phyloP scores from a whole-genome alignment of 2,329 filamentous ascomycete genomes.

The Penicillium italicum region DNA sequence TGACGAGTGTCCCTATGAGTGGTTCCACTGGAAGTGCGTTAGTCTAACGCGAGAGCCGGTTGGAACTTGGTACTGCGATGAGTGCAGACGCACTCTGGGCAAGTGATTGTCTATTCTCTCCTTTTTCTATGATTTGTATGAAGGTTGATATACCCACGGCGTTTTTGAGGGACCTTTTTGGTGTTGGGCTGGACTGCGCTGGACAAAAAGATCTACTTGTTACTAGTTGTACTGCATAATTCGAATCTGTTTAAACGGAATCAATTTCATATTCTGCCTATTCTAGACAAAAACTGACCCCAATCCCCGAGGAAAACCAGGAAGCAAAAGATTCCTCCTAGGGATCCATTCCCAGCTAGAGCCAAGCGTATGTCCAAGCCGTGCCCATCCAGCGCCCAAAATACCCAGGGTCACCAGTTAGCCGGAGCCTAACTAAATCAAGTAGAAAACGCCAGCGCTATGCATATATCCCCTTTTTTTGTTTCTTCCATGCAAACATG shows the following conservation, averaged over 20 bases:
- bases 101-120: conserved; percentile 24
- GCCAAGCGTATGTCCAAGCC: conserved; percentile 8
- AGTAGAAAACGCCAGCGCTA: conserved; percentile 39
- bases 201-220: background rate
- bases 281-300: background rate
- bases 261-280: conserved; percentile 3
- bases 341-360: background rate
- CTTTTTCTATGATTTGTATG: conserved; percentile 5
- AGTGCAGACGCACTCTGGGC: conserved; percentile 46
- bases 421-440: conserved; percentile 9
- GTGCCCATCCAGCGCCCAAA: conserved; percentile 1
- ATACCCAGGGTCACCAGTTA: background rate
- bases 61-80: conserved; percentile 56
- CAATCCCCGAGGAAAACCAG: background rate
- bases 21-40: conserved; percentile 65
- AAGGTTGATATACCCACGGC: conserved; percentile 22
- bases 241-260: background rate
- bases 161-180: conserved; percentile 10
- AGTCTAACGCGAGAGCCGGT: conserved; percentile 58
- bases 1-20: conserved; percentile 60
- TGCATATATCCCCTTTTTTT: conserved; percentile 30
- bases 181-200: background rate
- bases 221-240: conserved; percentile 1
- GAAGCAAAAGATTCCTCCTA: background rate
- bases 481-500: conserved; percentile 22